phyloP scores from a whole-genome alignment of 768 basidiomycete genomes.

The Hortiboletus flavorubellus region DNA sequence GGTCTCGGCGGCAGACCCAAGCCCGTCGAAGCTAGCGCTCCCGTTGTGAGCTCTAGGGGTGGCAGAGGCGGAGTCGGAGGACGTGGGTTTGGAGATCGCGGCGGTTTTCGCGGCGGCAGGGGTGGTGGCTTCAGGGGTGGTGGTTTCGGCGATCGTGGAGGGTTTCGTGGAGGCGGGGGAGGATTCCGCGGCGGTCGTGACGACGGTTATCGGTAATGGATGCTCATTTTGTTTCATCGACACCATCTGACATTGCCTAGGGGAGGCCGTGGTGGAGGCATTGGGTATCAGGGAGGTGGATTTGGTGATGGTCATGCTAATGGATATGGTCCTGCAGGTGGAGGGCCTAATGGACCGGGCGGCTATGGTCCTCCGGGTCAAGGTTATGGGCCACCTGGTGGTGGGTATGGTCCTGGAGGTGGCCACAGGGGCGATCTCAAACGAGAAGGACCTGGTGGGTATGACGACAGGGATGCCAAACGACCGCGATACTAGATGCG shows the following conservation, averaged over 20 bases:
- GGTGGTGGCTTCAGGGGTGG: conserved; percentile 46
- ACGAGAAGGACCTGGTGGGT: conserved; percentile 70
- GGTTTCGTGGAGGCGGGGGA: conserved; percentile 39
- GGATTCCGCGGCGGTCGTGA: conserved; percentile 38
- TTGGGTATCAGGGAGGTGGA: conserved; percentile 64
- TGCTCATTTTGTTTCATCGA: not conserved
- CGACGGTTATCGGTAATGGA: conserved; percentile 50
- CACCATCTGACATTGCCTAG: conserved; percentile 30
- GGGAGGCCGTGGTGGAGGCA: conserved; percentile 68
- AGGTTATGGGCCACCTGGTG: conserved; percentile 45
- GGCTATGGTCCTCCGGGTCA: conserved; percentile 38
- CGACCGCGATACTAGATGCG: conserved; percentile 72
- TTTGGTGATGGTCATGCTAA: conserved; percentile 52
- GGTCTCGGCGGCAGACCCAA: conserved; percentile 99
- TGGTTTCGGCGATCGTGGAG: conserved; percentile 39
- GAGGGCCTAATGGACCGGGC: conserved; percentile 40
- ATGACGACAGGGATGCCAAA: conserved; percentile 79
- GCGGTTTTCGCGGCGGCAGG: conserved; percentile 41
- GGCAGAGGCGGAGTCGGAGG: conserved; percentile 45
- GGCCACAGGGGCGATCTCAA: conserved; percentile 74
- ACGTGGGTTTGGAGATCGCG: conserved; percentile 34
- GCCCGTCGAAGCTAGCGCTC: conserved; percentile 45
- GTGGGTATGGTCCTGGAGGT: conserved; percentile 43
- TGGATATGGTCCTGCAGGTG: conserved; percentile 53
- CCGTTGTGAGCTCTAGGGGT: conserved; percentile 28